Conservation (phyloP, 306 rosid genomes). For the Abrus pulchellus region DNA sequence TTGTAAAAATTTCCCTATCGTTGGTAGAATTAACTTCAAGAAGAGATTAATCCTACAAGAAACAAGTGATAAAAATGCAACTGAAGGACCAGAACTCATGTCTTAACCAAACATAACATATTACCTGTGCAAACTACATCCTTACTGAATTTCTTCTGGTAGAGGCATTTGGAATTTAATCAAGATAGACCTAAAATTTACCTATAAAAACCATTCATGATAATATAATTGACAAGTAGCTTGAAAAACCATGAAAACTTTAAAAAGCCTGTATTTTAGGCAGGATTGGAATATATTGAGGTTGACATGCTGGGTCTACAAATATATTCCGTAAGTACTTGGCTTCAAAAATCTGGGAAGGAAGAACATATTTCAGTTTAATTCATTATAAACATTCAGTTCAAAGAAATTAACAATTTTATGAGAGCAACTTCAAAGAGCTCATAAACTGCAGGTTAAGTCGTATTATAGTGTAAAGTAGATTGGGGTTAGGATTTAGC, state of each 20-base stretch:
- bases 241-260: constrained; percentile 19
- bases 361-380: constrained; percentile 1
- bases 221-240: constrained; percentile 12
- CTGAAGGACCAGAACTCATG: constrained; percentile 5
- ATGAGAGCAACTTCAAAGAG: constrained; percentile 3
- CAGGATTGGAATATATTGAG: constrained; percentile 2
- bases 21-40: constrained; percentile 34
- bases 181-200: neutral
- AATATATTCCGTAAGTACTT: constrained; percentile 11
- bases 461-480: neutral
- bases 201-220: neutral
- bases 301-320: constrained; percentile 28
- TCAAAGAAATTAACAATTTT: constrained; percentile 1
- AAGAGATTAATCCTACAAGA: constrained; percentile 31
- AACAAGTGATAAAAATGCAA: constrained; percentile 33
- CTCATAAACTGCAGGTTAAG: constrained; percentile 19
- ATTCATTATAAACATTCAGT: constrained; percentile 27
- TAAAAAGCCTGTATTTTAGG: constrained; percentile 28
- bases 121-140: constrained; percentile 12
- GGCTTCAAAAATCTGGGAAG: constrained; percentile 22
- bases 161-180: constrained; percentile 3
- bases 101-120: constrained; percentile 34
- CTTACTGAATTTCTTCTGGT: constrained; percentile 2
- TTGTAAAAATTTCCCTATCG: constrained; percentile 1
- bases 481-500: constrained; percentile 25